Percentiles rank a stretch among this genome's conserved stretches.
phyloP scores from a whole-genome alignment of 164 flowering plant species.

The Annona squamosa region DNA sequence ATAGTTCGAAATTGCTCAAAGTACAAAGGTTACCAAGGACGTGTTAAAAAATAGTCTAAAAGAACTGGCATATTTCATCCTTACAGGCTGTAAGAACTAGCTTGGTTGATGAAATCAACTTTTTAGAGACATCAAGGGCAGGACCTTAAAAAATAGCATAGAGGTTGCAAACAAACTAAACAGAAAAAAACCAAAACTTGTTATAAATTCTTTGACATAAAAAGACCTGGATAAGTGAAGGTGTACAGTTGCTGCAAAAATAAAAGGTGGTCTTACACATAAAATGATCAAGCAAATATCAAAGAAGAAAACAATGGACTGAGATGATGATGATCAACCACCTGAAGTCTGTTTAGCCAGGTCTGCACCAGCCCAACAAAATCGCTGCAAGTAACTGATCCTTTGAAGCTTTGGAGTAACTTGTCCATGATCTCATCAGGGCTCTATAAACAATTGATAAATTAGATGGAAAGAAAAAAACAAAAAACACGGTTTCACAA shows the following conservation, averaged over 20 bases:
- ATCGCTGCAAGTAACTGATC: slow-evolving; percentile 70
- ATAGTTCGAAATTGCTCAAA: neutral
- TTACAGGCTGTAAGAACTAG: too few relatives aligned
- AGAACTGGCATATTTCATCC: neutral
- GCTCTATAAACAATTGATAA: slow-evolving; percentile 45
- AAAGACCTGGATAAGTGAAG: too few relatives aligned
- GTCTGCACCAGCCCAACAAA: slow-evolving; percentile 78
- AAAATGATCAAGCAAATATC: too few relatives aligned
- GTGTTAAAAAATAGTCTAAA: neutral
- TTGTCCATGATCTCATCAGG: slow-evolving; percentile 87
- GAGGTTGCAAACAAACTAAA: too few relatives aligned
- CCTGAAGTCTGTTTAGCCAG: slow-evolving; percentile 90
- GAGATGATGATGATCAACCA: slow-evolving; percentile 12
- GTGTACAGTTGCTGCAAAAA: too few relatives aligned
- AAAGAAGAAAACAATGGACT: too few relatives aligned
- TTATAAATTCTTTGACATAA: too few relatives aligned
- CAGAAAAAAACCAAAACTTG: too few relatives aligned
- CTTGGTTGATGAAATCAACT: too few relatives aligned
- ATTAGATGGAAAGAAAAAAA: slow-evolving; percentile 13
- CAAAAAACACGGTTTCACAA: neutral
- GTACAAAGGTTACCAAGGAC: neutral
- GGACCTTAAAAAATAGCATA: too few relatives aligned
- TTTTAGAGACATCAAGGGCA: too few relatives aligned
- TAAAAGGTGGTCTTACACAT: too few relatives aligned
- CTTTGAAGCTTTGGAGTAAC: slow-evolving; percentile 59